Evolutionary conservation across 179 eudicot species (phyloP), one percentile per base, ranked within the genome.

Genomic region (Spinacia oleracea): DNA sequence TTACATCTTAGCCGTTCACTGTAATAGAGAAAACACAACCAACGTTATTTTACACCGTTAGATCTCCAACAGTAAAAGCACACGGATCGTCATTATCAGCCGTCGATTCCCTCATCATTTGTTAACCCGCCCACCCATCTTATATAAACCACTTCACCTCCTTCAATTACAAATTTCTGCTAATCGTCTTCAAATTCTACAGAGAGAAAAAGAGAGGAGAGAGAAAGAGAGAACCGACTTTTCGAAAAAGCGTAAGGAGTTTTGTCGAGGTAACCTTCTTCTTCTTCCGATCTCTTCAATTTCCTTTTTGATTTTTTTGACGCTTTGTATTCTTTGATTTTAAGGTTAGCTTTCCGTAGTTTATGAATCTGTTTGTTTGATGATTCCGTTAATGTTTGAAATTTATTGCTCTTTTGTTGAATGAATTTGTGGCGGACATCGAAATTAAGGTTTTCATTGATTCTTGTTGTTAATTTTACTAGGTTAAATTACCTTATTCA

Each of bases 11-110:
- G 35, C 88, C 89, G 88, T 87, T 40, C 79, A 66, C 38, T 51
- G 18, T 56, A 64, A 5, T 23, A 6, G 60, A 86, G 86, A 84
- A 89, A 87, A 80, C 90, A 89, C 92, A 89, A 72, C 5, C 0
- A 9, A 1, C 51, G 1, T 40, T 35, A 70, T n/a, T 67, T 0
- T 0, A 0, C 5, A 40, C 85, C 89, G 89, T 86, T 45, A 25
- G 88, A 89, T 87, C 14, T 6, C 8, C 43, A 76, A 31, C 40
- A 18, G 6, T 5, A 69, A 38, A 35, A 80, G 67, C 86, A 87
- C 89, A 80, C 85, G 84, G 85, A 86, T 85, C 32, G 3, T 43
- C 8, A 84, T 12, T 78, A 21, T 14, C 51, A 75, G 68, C 92
- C 90, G 90, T 87, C 15, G 83, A 83, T 86, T 5, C 0, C 1